Evolutionary conservation across 225 moss, liverwort and hornwort species (phyloP).

Genomic region (Thuidium tamariscinum): DNA sequence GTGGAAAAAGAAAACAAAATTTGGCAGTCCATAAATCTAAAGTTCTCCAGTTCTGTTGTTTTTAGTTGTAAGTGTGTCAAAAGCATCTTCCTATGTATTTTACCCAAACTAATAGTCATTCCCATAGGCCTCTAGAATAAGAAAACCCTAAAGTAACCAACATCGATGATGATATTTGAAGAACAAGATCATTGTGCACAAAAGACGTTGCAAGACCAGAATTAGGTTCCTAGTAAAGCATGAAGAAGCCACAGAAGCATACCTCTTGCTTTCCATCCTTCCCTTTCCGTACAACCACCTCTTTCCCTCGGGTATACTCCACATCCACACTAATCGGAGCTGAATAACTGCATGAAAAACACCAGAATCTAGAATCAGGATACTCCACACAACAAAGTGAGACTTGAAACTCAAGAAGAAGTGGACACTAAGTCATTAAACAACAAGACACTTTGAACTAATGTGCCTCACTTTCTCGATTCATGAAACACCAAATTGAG

Average conservation of each 20-base stretch:
- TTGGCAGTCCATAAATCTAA: background rate
- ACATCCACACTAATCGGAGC: conserved; percentile 98
- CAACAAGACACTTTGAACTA: background rate
- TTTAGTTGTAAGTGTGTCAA: background rate
- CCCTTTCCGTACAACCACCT: conserved; percentile 91
- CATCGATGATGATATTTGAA: background rate
- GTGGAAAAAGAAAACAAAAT: background rate
- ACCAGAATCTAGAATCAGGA: background rate
- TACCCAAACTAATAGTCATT: background rate
- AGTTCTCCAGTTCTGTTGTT: background rate
- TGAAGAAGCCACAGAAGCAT: background rate
- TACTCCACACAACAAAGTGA: background rate
- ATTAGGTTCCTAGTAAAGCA: background rate
- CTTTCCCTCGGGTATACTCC: conserved; percentile 96
- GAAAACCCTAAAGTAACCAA: background rate
- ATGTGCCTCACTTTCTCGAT: background rate
- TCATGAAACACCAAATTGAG: background rate
- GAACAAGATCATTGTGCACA: background rate
- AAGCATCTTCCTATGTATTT: background rate
- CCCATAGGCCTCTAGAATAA: background rate
- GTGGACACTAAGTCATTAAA: background rate
- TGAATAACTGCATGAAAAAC: conserved; percentile 55
- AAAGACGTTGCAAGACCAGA: background rate
- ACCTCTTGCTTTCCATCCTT: conserved; percentile 83
- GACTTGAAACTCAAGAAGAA: background rate